A percentile compares a stretch with the other conserved stretches of the same genome.
Conservation (phyloP, 2,329 filamentous ascomycete species). For the Knufia fluminis region DNA sequence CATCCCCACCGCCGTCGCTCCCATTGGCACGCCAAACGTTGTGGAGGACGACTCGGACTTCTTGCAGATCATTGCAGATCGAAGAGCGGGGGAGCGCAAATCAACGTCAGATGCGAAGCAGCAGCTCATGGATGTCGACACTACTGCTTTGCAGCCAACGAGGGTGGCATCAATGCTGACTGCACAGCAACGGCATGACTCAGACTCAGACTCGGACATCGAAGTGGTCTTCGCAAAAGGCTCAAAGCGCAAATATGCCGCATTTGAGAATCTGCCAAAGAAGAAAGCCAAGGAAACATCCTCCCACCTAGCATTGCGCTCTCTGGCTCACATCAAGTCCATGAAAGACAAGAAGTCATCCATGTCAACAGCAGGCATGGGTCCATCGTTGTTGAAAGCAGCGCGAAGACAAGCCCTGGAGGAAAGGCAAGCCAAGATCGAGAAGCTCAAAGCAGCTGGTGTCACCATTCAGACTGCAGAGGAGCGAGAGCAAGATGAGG, state of each 20-base stretch:
- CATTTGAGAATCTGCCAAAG: constrained; percentile 61
- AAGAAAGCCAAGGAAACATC: constrained; percentile 54
- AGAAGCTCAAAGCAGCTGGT: constrained; percentile 68
- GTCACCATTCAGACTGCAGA: constrained; percentile 75
- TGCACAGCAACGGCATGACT: neutral
- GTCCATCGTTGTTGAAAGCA: constrained; percentile 57
- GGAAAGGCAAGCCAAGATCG: constrained; percentile 68
- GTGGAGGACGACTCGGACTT: constrained; percentile 13
- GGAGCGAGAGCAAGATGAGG: constrained; percentile 72
- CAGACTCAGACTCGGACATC: constrained; percentile 44
- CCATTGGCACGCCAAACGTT: constrained; percentile 21
- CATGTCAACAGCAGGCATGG: constrained; percentile 63
- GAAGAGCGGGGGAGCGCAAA: constrained; percentile 13
- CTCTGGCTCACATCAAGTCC: constrained; percentile 64
- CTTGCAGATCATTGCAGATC: neutral
- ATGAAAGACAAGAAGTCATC: constrained; percentile 37
- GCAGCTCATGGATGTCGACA: neutral
- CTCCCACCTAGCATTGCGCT: constrained; percentile 59
- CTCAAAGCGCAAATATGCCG: constrained; percentile 38
- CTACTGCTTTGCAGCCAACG: neutral
- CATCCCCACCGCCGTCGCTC: neutral
- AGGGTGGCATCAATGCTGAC: neutral
- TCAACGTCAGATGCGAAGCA: neutral
- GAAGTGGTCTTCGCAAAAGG: constrained; percentile 48
- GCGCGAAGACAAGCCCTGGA: constrained; percentile 70